A percentile compares a stretch with the other conserved stretches of the same genome.
These are phyloP conservation scores for Fusarium humuli DNA, from an alignment of 2,329 filamentous ascomycete genomes.

Conservation along the genomic window DNA sequence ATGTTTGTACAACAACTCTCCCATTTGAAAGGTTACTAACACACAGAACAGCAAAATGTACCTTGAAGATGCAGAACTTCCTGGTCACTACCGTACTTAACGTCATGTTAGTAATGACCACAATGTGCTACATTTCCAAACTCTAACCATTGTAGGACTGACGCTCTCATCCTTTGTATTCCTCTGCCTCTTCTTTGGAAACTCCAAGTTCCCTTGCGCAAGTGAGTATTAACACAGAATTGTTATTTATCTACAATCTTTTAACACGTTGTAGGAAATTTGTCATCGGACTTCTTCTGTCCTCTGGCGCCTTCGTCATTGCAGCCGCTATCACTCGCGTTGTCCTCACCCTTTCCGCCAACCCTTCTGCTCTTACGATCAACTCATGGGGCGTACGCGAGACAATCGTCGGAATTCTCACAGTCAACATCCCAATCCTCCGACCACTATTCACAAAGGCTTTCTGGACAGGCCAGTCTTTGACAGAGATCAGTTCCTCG, in stretches of 20 bases:
- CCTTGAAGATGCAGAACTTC: conserved; percentile 36
- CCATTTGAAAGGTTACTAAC: fast-evolving
- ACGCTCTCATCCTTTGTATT: conserved; percentile 34
- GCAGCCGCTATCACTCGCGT: conserved; percentile 42
- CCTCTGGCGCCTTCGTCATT: conserved; percentile 46
- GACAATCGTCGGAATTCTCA: conserved; percentile 54
- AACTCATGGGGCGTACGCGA: conserved; percentile 47
- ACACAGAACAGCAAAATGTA: conserved; percentile 23
- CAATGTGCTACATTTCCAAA: fast-evolving
- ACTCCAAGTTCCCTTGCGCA: conserved; percentile 37
- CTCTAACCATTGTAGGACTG: conserved; percentile 21
- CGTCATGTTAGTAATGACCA: conserved; percentile 27
- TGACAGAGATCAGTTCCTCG: not conserved
- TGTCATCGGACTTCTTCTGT: conserved; percentile 43
- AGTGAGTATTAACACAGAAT: not conserved
- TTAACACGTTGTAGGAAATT: conserved; percentile 35
- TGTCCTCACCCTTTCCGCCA: conserved; percentile 38
- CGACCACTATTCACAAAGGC: conserved; percentile 23
- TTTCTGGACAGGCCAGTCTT: conserved; percentile 17
- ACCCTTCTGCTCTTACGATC: conserved; percentile 40
- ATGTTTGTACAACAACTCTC: not conserved
- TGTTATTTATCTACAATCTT: fast-evolving
- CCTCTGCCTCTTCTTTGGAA: conserved; percentile 40
- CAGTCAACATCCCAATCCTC: conserved; percentile 48
- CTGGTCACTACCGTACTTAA: conserved; percentile 39